Evolutionary conservation across 2,329 filamentous ascomycete genomes (phyloP), one percentile per base, ranked within the genome.

Genomic region (Teratosphaeria destructans): DNA sequence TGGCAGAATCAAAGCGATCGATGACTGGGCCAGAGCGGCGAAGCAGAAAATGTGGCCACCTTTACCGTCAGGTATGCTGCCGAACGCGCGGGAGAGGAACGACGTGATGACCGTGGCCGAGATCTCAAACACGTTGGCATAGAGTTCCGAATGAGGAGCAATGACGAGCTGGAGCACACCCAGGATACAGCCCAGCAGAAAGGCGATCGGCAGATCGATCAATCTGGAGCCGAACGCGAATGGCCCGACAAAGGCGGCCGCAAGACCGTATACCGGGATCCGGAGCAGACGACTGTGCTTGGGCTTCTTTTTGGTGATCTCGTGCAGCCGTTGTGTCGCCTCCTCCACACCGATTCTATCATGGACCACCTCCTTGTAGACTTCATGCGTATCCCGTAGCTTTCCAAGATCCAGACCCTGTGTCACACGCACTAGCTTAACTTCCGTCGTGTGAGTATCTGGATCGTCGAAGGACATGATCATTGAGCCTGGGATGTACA

Each of bases 401-500:
- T 86, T 87, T 32, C 87, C 88, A 0, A 92, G 78, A 69, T 92
- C 85, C 10, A 92, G 80, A 1, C 87, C 87, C 67, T 90, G 87
- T 0, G 76, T 75, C 0, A 84, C 81, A 12, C 85, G 82, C 6
- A 91, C 85, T 35, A 91, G 80, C 74, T 89, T 89, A 62, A 91
- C 87, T 70, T 90, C 87, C n/a, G 87, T 87, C 0, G 88, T 91
- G 68, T 91, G 87, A 0, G 87, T 89, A 0, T 80, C 75, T 5
- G 77, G 74, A 72, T 93, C 89, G 68, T 85, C 91, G 69, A 96
- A 96, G 4, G 90, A 93, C 70, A 96, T 88, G 59, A 96, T 89
- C 92, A 96, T 96, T 69, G 89, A 95, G 0, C 89, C 89, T 0
- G 92, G 91, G 34, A 96, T 84, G 71, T 96, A 96, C 26, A 96